Evolutionary conservation across 177 flowering plant genomes (phyloP), one percentile per base, ranked within the genome.

Genomic region (Vitis hybrid): DNA sequence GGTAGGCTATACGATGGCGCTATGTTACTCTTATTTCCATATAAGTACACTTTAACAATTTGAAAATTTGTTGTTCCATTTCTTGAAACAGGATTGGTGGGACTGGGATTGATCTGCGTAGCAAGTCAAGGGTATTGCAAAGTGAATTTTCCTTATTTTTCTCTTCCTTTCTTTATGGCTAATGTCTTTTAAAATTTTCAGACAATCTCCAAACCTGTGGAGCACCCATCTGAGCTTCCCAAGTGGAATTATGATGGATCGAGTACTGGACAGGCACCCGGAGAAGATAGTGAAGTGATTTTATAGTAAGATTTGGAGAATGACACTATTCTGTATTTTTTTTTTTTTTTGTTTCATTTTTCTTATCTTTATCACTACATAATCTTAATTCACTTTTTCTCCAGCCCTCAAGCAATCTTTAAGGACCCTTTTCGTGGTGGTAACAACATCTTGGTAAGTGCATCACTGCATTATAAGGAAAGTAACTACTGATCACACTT

Each of bases 201-300:
- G 99, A 96, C 99, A 7, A 80, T 96, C 61, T 72, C 97, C 33
- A 85, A 84, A 84, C 97, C 98, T 65, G 93, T 96, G 64, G 79
- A 88, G 58, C 88, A 90, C 76, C 91, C 94, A 10, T 92, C 91
- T 55, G 97, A 93, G 86, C 98, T 96, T 66, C 99, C 99, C 66
- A 96, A 87, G 77, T 96, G 99, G 99, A 96, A 96, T 73, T 93
- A 88, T 68, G 99, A 96, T 81, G 99, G 99, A 67, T 94, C 99
- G 9, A 96, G 99, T 75, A 93, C 99, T 18, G 98, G 99, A 39
- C 98, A 96, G 83, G 99, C 99, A 18, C 99, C 99, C 1, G 99
- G 99, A 64, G 97, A 93, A 74, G 98, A 96, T 63, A 96, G 99
- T 87, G 99, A 93, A 90, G 99, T 96, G 12, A 96, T 93, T 73